Evolutionary conservation across 768 basidiomycete genomes (phyloP).

Genomic region (Boletus subparvulus): DNA sequence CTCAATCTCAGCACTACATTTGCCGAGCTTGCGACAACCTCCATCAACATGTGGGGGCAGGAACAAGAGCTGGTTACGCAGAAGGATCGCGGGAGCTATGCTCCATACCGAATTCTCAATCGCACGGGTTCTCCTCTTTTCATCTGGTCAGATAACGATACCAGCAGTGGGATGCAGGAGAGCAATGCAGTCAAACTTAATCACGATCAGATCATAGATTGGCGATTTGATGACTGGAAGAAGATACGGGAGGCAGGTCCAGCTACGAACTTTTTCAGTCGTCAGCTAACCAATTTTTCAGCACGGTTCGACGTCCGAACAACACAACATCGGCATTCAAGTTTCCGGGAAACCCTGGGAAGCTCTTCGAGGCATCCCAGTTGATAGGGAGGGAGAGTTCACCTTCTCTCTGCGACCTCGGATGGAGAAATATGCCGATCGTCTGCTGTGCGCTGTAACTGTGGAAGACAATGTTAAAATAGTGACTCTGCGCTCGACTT

Average conservation of each 20-base stretch:
- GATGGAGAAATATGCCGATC: slow-evolving; percentile 68
- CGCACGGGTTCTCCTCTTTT: slow-evolving; percentile 83
- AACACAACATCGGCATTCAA: slow-evolving; percentile 85
- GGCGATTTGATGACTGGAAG: slow-evolving; percentile 97
- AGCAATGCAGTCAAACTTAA: slow-evolving; percentile 57
- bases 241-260: slow-evolving; percentile 81
- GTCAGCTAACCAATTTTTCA: slow-evolving; percentile 19
- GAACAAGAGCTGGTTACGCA: slow-evolving; percentile 72
- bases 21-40: slow-evolving; percentile 78
- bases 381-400: slow-evolving; percentile 92
- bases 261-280: background rate
- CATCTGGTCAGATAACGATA: slow-evolving; percentile 82
- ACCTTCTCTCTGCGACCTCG: slow-evolving; percentile 83
- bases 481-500: slow-evolving; percentile 90
- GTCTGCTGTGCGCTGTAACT: slow-evolving; percentile 85
- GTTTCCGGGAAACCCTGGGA: slow-evolving; percentile 90
- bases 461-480: slow-evolving; percentile 92
- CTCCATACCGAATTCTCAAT: slow-evolving; percentile 92
- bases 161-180: slow-evolving; percentile 46
- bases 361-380: slow-evolving; percentile 80
- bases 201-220: slow-evolving; percentile 79
- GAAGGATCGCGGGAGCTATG: slow-evolving; percentile 82
- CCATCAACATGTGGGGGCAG: slow-evolving; percentile 68
- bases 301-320: slow-evolving; percentile 53
- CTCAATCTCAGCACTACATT: slow-evolving; percentile 90